Evolutionary conservation across 1,284 basidiomycete species (phyloP), one percentile per base, ranked within the genome.

Genomic region (Bjerkandera adusta): DNA sequence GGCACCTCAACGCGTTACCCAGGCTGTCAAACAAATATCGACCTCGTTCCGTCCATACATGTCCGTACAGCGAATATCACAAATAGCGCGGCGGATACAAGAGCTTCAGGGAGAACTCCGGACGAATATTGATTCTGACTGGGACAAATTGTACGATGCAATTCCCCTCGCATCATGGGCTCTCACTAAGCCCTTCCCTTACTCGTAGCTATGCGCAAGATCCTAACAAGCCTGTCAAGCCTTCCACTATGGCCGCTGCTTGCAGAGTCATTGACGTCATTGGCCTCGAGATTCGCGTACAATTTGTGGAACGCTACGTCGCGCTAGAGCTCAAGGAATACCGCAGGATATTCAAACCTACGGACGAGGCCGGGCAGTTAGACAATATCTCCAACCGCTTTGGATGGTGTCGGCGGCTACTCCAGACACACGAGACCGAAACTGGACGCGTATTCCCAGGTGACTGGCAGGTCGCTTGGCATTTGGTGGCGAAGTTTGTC

Each of bases 341-440:
- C 63, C 85, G 95, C 10, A 85, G 95, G 13, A 96, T 99, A 61
- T 99, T 99, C 69, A 83, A 90, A 50, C 78, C 86, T 3, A 85
- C 84, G 1, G 92, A 96, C 58, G 94, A 97, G 68, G 89, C 97
- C 0, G 97, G 96, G 1, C 93, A 97, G 63, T 75, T 99, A 36
- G 97, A 99, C 68, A 99, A 99, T 55, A 79, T 98, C 4, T 83
- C 91, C 0, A 76, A 96, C 13, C 81, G 97, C 30, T 99, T 94
- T 57, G 92, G 95, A 2, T 99, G 95, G 93, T 98, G 98, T 69
- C 75, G 89, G 18, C 78, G 95, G n/a, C 68, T 96, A n/a, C 69
- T 99, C 27, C 83, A 89, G 54, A 83, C 81, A 5, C 91, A 97
- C 64, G 92, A 97, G 56, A 80, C 88, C 15, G 94, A 98, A 58